Conservation (phyloP, 2,329 filamentous ascomycete genomes). For the Diaporthe sp. region DNA sequence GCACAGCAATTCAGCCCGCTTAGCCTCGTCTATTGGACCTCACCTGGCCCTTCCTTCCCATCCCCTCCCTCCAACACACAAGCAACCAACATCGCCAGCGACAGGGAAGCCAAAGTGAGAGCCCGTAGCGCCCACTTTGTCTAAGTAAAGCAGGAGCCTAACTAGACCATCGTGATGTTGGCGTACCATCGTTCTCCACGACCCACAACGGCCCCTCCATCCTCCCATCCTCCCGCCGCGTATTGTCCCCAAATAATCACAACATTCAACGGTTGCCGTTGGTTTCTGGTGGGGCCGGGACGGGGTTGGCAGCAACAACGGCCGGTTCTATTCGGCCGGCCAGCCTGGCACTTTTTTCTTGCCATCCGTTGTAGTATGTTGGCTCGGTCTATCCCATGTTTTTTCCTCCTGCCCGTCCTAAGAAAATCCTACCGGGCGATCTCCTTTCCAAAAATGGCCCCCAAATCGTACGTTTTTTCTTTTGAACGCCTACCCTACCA, state of each 20-base stretch:
- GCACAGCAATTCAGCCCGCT: slow-evolving; percentile 16
- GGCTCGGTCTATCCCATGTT: background rate
- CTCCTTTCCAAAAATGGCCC: slow-evolving; percentile 9
- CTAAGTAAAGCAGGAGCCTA: slow-evolving; percentile 12
- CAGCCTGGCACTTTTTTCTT: background rate
- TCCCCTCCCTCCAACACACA: background rate
- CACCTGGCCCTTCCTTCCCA: background rate
- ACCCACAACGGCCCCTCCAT: slow-evolving; percentile 15
- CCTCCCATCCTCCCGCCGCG: slow-evolving; percentile 15
- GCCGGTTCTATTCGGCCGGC: background rate
- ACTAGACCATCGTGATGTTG: background rate
- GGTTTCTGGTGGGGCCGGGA: background rate
- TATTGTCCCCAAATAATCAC: background rate
- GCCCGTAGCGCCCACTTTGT: background rate
- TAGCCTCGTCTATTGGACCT: background rate
- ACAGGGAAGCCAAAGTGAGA: background rate
- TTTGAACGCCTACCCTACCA: too few species aligned
- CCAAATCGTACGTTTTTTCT: background rate
- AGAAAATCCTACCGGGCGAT: slow-evolving; percentile 3
- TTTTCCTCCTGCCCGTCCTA: background rate
- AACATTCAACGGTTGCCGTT: background rate
- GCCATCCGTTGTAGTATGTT: background rate
- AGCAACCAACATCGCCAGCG: background rate
- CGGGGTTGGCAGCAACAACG: background rate
- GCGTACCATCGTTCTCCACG: slow-evolving; percentile 6